A percentile compares a stretch with the other conserved stretches of the same genome.
Evolutionary conservation across 768 basidiomycete species (phyloP).

Genomic region (Leccinum arenicola): DNA sequence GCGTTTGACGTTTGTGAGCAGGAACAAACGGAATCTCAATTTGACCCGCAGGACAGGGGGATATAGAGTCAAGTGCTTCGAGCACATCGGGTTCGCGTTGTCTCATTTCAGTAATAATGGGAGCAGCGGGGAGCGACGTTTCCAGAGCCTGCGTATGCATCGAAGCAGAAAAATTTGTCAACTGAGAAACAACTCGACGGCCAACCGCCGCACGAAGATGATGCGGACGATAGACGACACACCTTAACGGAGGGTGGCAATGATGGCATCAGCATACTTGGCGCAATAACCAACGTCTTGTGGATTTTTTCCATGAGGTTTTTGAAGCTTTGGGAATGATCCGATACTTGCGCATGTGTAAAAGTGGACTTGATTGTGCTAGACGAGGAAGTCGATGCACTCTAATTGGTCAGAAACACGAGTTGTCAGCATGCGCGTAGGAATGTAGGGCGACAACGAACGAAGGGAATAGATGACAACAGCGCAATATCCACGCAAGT

Average conservation of each 20-base stretch:
- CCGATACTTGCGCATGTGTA: constrained; percentile 2
- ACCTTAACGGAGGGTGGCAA: constrained; percentile 11
- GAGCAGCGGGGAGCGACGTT: neutral
- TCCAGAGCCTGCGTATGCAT: constrained; percentile 9
- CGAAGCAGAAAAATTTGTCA: constrained; percentile 2
- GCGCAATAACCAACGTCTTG: constrained; percentile 57
- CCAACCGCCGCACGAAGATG: constrained; percentile 3
- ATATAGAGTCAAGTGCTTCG: constrained; percentile 17
- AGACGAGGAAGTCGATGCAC: neutral
- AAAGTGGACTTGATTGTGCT: constrained; percentile 11
- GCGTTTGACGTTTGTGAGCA: constrained; percentile 47
- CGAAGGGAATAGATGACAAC: constrained; percentile 9
- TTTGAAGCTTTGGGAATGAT: constrained; percentile 38
- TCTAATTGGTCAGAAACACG: constrained; percentile 12
- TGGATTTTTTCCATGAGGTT: constrained; percentile 67
- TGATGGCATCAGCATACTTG: constrained; percentile 41
- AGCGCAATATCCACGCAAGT: constrained; percentile 12
- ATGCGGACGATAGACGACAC: constrained; percentile 6
- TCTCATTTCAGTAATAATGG: constrained; percentile 2
- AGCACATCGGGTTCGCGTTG: neutral
- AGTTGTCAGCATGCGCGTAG: constrained; percentile 12
- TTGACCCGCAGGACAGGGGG: constrained; percentile 39
- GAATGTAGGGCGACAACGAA: neutral
- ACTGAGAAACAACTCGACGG: neutral
- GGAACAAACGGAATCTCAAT: constrained; percentile 82